Percentiles rank a stretch among this genome's conserved stretches.
phyloP scores from a whole-genome alignment of 257 asterid genomes.

The Eucommia ulmoides region DNA sequence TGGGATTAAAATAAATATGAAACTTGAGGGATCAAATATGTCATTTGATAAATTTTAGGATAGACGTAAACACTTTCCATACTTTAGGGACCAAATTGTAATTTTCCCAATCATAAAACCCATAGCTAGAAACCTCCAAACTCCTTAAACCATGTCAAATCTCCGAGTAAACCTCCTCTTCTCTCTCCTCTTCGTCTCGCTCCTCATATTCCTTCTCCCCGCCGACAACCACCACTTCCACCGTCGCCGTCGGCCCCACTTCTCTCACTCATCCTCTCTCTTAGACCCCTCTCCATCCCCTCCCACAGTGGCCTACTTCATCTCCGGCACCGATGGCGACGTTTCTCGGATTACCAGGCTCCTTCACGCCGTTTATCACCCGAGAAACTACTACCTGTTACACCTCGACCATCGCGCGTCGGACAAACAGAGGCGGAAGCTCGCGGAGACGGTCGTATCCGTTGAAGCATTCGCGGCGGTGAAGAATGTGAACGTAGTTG shows the following conservation, averaged over 20 bases:
- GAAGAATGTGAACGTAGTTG: slow-evolving; percentile 25
- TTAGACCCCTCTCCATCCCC: slow-evolving; percentile 14
- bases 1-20: no score
- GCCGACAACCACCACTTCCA: background rate
- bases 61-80: no score
- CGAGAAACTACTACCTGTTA: slow-evolving; percentile 29
- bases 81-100: no score
- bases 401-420: slow-evolving; percentile 30
- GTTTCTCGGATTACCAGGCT: slow-evolving; percentile 27
- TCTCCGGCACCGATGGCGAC: slow-evolving; percentile 21
- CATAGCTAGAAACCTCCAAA: background rate
- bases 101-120: no score
- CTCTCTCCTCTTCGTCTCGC: slow-evolving; percentile 13
- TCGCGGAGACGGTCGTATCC: slow-evolving; percentile 21
- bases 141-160: background rate
- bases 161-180: slow-evolving; percentile 20
- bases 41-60: no score
- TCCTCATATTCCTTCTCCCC: slow-evolving; percentile 15
- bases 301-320: slow-evolving; percentile 26
- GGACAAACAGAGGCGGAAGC: slow-evolving; percentile 10
- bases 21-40: no score
- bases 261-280: slow-evolving; percentile 6
- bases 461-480: slow-evolving; percentile 20
- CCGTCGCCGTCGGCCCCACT: slow-evolving; percentile 5
- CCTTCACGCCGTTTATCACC: slow-evolving; percentile 25